Evolutionary conservation across 2,329 filamentous ascomycete species (phyloP).

Genomic region (Talaromyces rugulosus): DNA sequence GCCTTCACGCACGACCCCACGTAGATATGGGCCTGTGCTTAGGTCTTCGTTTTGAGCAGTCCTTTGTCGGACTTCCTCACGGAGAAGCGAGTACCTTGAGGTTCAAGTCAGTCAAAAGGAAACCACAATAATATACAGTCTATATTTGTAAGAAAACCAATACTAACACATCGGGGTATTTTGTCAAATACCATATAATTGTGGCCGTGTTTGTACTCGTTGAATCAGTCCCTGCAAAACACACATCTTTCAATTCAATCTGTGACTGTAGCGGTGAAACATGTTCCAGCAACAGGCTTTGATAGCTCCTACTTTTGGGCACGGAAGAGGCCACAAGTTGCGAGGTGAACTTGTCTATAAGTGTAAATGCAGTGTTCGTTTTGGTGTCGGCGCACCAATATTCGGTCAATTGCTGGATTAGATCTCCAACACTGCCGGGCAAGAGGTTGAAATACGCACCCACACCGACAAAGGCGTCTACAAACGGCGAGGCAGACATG

Average conservation of each 20-base stretch:
- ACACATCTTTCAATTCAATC: slow-evolving; percentile 52
- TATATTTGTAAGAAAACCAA: no score
- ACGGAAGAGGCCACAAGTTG: background rate
- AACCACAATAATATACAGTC: no score
- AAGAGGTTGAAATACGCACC: no score
- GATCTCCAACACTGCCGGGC: no score
- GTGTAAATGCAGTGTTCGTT: no score
- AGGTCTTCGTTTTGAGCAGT: slow-evolving; percentile 23
- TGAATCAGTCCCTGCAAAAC: slow-evolving; percentile 54
- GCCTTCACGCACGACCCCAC: slow-evolving; percentile 48
- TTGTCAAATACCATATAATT: slow-evolving; percentile 43
- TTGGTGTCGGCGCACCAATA: no score
- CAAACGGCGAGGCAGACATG: no score
- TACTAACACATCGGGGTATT: slow-evolving; percentile 30
- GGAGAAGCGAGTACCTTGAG: slow-evolving; percentile 31
- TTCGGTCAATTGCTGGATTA: no score
- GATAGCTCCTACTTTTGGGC: slow-evolving; percentile 41
- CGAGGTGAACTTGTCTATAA: no score
- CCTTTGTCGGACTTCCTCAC: slow-evolving; percentile 28
- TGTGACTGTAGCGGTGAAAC: slow-evolving; percentile 43
- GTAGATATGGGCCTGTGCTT: slow-evolving; percentile 39
- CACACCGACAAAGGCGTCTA: no score
- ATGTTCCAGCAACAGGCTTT: slow-evolving; percentile 43
- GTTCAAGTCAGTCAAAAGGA: background rate
- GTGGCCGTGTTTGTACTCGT: slow-evolving; percentile 50